phyloP scores from a whole-genome alignment of 1,139 yeast species.

The Casaregolazyma suthepensis region DNA sequence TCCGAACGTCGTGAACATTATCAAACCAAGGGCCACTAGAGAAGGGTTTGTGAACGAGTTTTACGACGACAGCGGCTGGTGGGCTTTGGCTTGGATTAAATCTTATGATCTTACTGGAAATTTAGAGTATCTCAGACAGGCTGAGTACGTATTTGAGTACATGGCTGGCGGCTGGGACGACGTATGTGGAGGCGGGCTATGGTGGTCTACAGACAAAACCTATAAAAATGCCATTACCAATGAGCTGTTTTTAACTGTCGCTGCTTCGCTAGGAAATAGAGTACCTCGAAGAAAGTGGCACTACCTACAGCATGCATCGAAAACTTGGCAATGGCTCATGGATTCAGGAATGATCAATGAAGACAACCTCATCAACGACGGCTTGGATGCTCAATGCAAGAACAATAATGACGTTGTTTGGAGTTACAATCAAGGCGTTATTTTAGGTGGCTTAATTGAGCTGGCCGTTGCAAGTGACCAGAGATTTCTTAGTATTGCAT shows the following conservation, averaged over 20 bases:
- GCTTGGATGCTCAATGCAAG: constrained; percentile 13
- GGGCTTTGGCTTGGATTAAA: constrained; percentile 19
- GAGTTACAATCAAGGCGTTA: constrained; percentile 20
- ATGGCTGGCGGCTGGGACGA: constrained; percentile 16
- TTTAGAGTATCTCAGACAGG: constrained; percentile 11
- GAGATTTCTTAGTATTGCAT: constrained; percentile 12
- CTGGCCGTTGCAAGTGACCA: constrained; percentile 7
- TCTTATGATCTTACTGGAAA: constrained; percentile 16
- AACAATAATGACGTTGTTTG: constrained; percentile 17
- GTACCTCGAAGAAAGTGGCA: constrained; percentile 5
- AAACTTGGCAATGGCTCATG: constrained; percentile 16
- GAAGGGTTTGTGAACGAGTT: constrained; percentile 16
- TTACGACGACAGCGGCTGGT: constrained; percentile 21
- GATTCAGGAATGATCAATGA: constrained; percentile 13
- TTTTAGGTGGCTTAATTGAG: constrained; percentile 18
- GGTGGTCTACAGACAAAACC: constrained; percentile 15
- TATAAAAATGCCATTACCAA: constrained; percentile 19
- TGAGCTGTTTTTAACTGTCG: constrained; percentile 15
- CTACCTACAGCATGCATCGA: constrained; percentile 16
- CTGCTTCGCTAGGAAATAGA: constrained; percentile 16
- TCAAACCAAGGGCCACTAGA: constrained; percentile 6
- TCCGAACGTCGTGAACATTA: not conserved
- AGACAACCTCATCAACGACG: constrained; percentile 16
- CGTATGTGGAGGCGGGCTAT: constrained; percentile 16
- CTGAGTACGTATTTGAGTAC: constrained; percentile 13